Percentiles rank a stretch among this genome's conserved stretches.
Conservation (phyloP, 192 early-diverging fungal species). For the Umbelopsis sp. region DNA sequence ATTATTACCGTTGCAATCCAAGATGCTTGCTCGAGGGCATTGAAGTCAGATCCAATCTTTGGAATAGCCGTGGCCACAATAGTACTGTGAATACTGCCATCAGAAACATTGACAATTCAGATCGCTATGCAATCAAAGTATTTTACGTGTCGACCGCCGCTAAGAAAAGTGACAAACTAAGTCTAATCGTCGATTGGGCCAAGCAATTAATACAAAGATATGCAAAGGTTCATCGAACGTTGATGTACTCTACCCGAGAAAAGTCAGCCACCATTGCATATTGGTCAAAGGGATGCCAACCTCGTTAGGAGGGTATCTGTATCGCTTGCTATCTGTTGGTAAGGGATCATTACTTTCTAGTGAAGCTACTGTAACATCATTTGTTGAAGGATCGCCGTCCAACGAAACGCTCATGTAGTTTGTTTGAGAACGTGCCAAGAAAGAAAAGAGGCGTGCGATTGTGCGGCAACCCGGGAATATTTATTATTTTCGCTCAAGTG, state of each 20-base stretch:
- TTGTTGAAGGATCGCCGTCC: too few species aligned
- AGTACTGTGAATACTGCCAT: constrained; percentile 50
- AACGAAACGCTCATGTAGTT: too few species aligned
- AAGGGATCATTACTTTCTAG: neutral
- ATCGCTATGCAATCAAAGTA: neutral
- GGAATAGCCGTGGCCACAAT: constrained; percentile 82
- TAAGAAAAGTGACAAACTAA: constrained; percentile 37
- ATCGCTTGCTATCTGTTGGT: neutral
- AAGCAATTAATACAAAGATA: too few species aligned
- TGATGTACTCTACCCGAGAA: constrained; percentile 22
- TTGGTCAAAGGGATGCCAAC: constrained; percentile 15
- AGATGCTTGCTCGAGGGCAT: constrained; percentile 62
- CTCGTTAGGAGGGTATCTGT: neutral
- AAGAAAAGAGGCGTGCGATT: too few species aligned
- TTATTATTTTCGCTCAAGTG: too few species aligned
- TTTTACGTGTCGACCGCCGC: constrained; percentile 45
- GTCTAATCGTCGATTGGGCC: neutral
- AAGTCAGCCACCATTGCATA: constrained; percentile 21
- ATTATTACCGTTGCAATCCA: constrained; percentile 80
- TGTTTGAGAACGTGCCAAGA: too few species aligned
- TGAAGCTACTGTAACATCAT: too few species aligned
- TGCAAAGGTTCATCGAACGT: too few species aligned
- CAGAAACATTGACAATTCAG: neutral
- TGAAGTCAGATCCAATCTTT: constrained; percentile 75
- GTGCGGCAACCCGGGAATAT: too few species aligned